Evolutionary conservation across 495 filamentous ascomycete genomes (phyloP).

Genomic region (Hypoxylon lienhwacheense): DNA sequence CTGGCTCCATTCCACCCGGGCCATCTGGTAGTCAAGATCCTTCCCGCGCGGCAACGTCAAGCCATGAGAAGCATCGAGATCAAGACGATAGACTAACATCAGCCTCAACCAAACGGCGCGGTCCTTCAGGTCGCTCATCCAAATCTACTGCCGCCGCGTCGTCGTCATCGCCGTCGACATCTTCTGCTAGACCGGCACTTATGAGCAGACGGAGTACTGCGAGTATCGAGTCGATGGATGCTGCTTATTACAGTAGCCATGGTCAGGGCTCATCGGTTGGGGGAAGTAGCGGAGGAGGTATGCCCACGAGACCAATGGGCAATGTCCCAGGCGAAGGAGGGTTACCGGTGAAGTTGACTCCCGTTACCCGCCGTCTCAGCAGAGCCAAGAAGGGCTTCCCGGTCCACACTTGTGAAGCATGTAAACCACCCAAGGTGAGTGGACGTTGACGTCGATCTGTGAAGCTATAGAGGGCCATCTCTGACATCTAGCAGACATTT

Average conservation of each 20-base stretch:
- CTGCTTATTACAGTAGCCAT: constrained; percentile 33
- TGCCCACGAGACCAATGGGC: constrained; percentile 47
- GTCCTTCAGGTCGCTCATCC: constrained; percentile 32
- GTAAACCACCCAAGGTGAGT: constrained; percentile 63
- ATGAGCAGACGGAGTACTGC: constrained; percentile 46
- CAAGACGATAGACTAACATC: constrained; percentile 33
- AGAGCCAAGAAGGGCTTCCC: constrained; percentile 82
- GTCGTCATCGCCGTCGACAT: constrained; percentile 23
- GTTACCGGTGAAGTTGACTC: constrained; percentile 60
- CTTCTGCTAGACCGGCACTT: constrained; percentile 39
- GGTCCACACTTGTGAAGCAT: constrained; percentile 72
- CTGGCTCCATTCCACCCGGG: constrained; percentile 35
- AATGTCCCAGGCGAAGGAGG: constrained; percentile 36
- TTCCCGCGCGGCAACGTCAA: constrained; percentile 39
- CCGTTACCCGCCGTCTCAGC: constrained; percentile 74
- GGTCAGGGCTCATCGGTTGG: constrained; percentile 37
- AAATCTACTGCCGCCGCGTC: constrained; percentile 31
- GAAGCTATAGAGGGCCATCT: constrained; percentile 22
- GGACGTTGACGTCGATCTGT: background rate
- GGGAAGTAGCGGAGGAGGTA: constrained; percentile 38
- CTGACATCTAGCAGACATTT: constrained; percentile 59
- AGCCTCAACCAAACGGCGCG: constrained; percentile 35
- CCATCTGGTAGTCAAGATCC: constrained; percentile 45
- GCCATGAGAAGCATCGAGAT: constrained; percentile 31
- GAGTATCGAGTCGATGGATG: constrained; percentile 53